Conservation (phyloP, 805 yeast genomes). For the Spathaspora sp. region DNA sequence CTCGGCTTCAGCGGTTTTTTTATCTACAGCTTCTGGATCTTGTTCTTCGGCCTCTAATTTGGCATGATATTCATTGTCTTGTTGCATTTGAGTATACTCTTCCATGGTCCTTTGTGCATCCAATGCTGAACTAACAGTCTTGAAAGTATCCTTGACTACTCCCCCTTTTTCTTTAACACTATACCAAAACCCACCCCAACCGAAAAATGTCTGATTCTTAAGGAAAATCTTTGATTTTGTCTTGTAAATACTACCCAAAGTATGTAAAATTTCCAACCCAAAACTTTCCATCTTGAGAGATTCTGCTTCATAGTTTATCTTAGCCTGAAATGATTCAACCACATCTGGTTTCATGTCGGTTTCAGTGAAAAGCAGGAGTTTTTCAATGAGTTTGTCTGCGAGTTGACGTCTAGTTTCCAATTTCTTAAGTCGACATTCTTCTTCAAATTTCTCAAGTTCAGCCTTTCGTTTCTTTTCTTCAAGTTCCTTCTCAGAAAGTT, state of each 20-base stretch:
- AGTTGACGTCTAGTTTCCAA: slow-evolving; percentile 63
- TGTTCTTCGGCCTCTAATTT: slow-evolving; percentile 32
- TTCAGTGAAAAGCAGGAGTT: slow-evolving; percentile 41
- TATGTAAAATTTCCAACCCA: slow-evolving; percentile 77
- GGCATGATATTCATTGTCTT: slow-evolving; percentile 44
- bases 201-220: slow-evolving; percentile 59
- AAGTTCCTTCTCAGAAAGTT: slow-evolving; percentile 29
- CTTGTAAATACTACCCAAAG: slow-evolving; percentile 66
- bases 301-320: slow-evolving; percentile 80
- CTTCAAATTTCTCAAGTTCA: slow-evolving; percentile 66
- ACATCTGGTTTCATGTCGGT: slow-evolving; percentile 43
- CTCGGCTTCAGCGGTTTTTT: slow-evolving; percentile 15
- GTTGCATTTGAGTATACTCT: slow-evolving; percentile 66
- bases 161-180: slow-evolving; percentile 72
- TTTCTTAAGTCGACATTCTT: slow-evolving; percentile 67
- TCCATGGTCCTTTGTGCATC: slow-evolving; percentile 80
- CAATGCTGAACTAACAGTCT: slow-evolving; percentile 66
- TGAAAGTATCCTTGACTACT: slow-evolving; percentile 67
- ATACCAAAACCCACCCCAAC: slow-evolving; percentile 67
- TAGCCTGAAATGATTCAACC: slow-evolving; percentile 51
- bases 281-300: slow-evolving; percentile 76
- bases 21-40: slow-evolving; percentile 13
- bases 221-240: slow-evolving; percentile 63
- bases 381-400: slow-evolving; percentile 49
- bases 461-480: slow-evolving; percentile 44